Percentiles rank a stretch among this genome's conserved stretches.
phyloP scores from a whole-genome alignment of 805 yeast species.

The Kodamaea fukazawae region DNA sequence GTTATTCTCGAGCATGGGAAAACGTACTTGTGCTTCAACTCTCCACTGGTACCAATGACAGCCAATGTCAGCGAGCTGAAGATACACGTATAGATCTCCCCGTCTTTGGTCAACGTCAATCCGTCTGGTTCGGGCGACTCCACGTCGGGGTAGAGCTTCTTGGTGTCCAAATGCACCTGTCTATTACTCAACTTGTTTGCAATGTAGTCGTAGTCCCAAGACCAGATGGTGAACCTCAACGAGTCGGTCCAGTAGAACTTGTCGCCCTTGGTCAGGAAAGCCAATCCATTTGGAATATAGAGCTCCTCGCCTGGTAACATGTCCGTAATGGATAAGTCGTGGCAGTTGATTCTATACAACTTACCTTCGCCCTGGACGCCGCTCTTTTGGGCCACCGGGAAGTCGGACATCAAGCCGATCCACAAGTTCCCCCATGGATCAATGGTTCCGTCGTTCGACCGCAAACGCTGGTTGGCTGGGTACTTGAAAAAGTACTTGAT shows the following conservation, averaged over 20 bases:
- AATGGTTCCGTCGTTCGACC: conserved; percentile 80
- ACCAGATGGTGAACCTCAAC: conserved; percentile 32
- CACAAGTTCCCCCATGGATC: conserved; percentile 75
- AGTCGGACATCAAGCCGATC: conserved; percentile 78
- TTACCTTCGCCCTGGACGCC: conserved; percentile 50
- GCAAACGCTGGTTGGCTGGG: conserved; percentile 26
- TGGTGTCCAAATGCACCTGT: conserved; percentile 20
- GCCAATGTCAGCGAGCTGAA: conserved; percentile 61
- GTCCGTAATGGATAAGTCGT: conserved; percentile 28
- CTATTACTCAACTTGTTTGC: conserved; percentile 29
- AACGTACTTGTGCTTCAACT: conserved; percentile 46
- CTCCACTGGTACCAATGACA: conserved; percentile 49
- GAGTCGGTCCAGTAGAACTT: conserved; percentile 43
- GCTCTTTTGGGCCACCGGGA: conserved; percentile 27
- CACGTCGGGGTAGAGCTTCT: conserved; percentile 13
- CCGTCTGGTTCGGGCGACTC: conserved; percentile 76
- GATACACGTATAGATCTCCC: conserved; percentile 62
- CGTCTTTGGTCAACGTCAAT: conserved; percentile 52
- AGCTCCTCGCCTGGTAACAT: conserved; percentile 29
- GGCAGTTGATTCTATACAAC: conserved; percentile 32
- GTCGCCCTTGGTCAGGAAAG: conserved; percentile 29
- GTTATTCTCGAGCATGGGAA: conserved; percentile 63
- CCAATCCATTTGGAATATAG: conserved; percentile 66
- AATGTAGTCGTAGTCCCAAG: conserved; percentile 35
- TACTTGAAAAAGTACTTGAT: conserved; percentile 42